These are phyloP conservation scores for Aspergillus flavus DNA, from an alignment of 2,329 filamentous ascomycete species.

Conservation along the genomic window DNA sequence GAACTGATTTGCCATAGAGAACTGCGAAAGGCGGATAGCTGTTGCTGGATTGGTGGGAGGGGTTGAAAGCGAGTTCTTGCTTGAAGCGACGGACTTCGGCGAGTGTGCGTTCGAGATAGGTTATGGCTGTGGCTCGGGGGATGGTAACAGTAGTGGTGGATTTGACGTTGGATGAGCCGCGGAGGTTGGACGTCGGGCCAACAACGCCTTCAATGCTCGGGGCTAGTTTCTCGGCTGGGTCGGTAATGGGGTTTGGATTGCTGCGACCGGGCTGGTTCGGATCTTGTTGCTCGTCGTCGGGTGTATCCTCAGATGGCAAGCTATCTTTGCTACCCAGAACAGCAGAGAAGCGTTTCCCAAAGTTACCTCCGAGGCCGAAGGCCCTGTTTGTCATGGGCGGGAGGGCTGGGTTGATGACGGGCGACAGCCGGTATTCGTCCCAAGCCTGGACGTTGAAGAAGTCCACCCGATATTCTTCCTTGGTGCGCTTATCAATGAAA, in stretches of 20 bases:
- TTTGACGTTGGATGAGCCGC: conserved; percentile 24
- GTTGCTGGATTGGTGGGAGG: conserved; percentile 65
- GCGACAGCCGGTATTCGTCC: conserved; percentile 76
- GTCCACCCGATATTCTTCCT: conserved; percentile 77
- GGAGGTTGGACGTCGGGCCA: conserved; percentile 28
- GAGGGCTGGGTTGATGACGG: conserved; percentile 70
- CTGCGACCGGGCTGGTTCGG: background rate
- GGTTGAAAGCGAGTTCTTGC: conserved; percentile 66
- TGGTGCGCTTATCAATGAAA: conserved; percentile 81
- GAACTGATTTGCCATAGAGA: conserved; percentile 83
- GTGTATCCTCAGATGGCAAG: conserved; percentile 19
- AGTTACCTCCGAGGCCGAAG: conserved; percentile 34
- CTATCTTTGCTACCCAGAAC: conserved; percentile 27
- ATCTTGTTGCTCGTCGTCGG: conserved; percentile 15
- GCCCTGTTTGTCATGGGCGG: conserved; percentile 54
- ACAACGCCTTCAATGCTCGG: conserved; percentile 35
- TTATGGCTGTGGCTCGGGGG: conserved; percentile 56
- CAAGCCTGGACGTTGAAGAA: conserved; percentile 81
- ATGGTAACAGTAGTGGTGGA: conserved; percentile 49
- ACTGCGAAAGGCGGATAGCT: conserved; percentile 79
- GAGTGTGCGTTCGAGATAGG: conserved; percentile 77
- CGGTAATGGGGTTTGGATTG: conserved; percentile 9
- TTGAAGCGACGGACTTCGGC: conserved; percentile 74
- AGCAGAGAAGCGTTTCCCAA: conserved; percentile 43
- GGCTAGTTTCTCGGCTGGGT: conserved; percentile 22